Percentiles rank a stretch among this genome's conserved stretches.
phyloP scores from a whole-genome alignment of 2,329 filamentous ascomycete genomes.

The Whalleya microplaca region DNA sequence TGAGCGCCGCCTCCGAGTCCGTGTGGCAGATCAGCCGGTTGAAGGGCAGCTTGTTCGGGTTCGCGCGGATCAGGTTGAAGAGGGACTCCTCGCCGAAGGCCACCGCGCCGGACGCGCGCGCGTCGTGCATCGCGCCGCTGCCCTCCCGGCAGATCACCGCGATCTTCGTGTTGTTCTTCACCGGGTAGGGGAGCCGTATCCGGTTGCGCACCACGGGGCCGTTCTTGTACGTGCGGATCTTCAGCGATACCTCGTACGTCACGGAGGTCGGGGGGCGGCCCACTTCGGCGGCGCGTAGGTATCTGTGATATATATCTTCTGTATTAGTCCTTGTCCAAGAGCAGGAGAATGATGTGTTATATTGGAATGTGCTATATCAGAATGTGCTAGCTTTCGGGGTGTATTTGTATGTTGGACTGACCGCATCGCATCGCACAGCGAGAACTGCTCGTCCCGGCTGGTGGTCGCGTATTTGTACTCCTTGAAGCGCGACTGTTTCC shows the following conservation, averaged over 20 bases:
- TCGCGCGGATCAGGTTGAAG: constrained; percentile 74
- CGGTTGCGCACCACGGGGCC: constrained; percentile 86
- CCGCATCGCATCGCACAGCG: constrained; percentile 93
- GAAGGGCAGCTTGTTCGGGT: constrained; percentile 77
- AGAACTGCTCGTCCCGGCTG: constrained; percentile 71
- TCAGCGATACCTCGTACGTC: constrained; percentile 90
- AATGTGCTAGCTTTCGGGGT: too few species aligned
- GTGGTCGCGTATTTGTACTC: constrained; percentile 67
- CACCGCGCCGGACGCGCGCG: constrained; percentile 76
- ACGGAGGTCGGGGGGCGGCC: constrained; percentile 71
- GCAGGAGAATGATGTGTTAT: constrained; percentile 1
- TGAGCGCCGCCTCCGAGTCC: constrained; percentile 75
- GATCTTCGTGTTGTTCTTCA: constrained; percentile 86
- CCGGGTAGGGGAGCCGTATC: constrained; percentile 84
- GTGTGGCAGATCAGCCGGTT: constrained; percentile 87
- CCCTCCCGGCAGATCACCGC: constrained; percentile 89
- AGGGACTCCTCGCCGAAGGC: constrained; percentile 85
- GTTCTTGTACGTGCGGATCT: constrained; percentile 81
- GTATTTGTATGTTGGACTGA: constrained; percentile 52
- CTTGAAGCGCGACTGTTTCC: constrained; percentile 66
- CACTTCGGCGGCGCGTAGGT: constrained; percentile 90
- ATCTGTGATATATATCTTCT: constrained; percentile 55
- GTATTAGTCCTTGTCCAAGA: constrained; percentile 19
- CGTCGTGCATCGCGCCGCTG: constrained; percentile 73
- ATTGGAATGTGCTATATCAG: neutral